phyloP scores from a whole-genome alignment of 257 asterid species.

The Paulownia fortunei region DNA sequence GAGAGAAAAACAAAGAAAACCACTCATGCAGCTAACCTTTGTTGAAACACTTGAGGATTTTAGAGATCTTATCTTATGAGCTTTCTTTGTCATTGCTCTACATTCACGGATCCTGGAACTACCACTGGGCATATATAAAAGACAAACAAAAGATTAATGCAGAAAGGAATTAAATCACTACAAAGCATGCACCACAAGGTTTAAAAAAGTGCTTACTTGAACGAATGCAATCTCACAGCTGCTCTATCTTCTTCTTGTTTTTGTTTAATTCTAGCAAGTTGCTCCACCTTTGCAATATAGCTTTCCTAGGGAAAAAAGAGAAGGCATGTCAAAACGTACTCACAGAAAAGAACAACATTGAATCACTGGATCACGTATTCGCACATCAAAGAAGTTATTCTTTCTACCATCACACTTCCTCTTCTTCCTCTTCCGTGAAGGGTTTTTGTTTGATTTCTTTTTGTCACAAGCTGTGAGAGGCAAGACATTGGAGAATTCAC shows the following conservation, averaged over 20 bases:
- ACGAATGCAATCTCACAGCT: slow-evolving; percentile 65
- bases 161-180: not conserved
- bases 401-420: slow-evolving; percentile 32
- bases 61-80: slow-evolving; percentile 45
- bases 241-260: slow-evolving; percentile 66
- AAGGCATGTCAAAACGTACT: slow-evolving; percentile 10
- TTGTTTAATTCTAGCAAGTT: slow-evolving; percentile 68
- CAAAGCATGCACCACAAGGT: not conserved
- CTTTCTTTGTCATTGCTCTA: slow-evolving; percentile 37
- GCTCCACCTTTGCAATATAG: slow-evolving; percentile 62
- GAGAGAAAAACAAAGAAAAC: slow-evolving; percentile 29
- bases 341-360: not conserved
- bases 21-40: too few species aligned
- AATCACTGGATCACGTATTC: slow-evolving; percentile 9
- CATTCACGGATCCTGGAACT: slow-evolving; percentile 41
- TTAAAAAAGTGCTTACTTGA: slow-evolving; percentile 46
- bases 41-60: slow-evolving; percentile 55
- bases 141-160: not conserved
- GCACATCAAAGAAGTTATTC: slow-evolving; percentile 49
- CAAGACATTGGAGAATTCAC: slow-evolving; percentile 28
- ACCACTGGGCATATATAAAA: slow-evolving; percentile 46
- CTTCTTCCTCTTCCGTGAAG: slow-evolving; percentile 39
- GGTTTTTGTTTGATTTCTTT: slow-evolving; percentile 22
- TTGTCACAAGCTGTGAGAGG: slow-evolving; percentile 15
- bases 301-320: slow-evolving; percentile 48